A percentile compares a stretch with the other conserved stretches of the same genome.
These are phyloP conservation scores for Ormosia emarginata DNA, from an alignment of 306 rosid species.

Conservation along the genomic window DNA sequence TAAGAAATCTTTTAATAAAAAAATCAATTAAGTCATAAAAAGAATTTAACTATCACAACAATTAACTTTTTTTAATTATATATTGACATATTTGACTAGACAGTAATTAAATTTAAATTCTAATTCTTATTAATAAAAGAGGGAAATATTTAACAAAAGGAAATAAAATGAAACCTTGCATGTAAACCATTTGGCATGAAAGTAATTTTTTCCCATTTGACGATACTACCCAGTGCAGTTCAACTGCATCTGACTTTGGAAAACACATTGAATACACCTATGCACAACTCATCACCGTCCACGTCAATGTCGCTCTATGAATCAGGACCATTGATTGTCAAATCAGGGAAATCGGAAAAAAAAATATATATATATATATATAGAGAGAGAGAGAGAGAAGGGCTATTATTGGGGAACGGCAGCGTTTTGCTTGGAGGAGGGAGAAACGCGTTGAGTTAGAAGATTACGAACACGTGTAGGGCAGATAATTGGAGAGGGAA, in stretches of 20 bases:
- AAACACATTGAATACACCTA: background rate
- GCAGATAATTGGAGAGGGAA: background rate
- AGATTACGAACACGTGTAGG: constrained; percentile 28
- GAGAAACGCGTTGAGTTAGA: background rate
- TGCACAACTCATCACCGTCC: background rate
- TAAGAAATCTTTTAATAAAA: too few relatives aligned
- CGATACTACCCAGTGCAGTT: constrained; percentile 17
- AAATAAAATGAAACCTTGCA: background rate
- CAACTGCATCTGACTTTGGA: background rate
- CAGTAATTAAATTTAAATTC: too few relatives aligned
- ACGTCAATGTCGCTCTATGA: background rate
- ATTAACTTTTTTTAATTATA: too few relatives aligned
- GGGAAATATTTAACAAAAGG: background rate
- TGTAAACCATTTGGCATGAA: background rate
- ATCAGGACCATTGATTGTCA: background rate
- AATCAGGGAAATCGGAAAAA: too few relatives aligned
- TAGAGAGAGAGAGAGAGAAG: background rate
- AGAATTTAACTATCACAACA: too few relatives aligned
- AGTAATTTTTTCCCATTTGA: background rate
- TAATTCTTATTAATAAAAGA: background rate
- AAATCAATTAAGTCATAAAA: too few relatives aligned
- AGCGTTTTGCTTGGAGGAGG: background rate
- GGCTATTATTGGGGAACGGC: background rate
- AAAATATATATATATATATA: too few relatives aligned
- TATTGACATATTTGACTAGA: too few relatives aligned